phyloP scores from a whole-genome alignment of 106 monocot species.

The Vanilla planifolia region DNA sequence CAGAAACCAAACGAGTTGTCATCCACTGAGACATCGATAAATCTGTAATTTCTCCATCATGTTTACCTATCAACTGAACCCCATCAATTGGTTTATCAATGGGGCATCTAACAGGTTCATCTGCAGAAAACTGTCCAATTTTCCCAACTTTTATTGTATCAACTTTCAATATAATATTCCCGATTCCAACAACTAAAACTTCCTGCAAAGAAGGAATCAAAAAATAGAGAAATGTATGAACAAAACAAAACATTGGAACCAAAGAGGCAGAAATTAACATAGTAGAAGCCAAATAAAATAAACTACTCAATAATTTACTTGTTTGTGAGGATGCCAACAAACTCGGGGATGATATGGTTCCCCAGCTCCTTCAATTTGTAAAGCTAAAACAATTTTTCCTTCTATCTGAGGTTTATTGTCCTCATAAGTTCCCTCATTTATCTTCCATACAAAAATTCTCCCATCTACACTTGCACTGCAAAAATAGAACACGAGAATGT shows the following conservation, averaged over 20 bases:
- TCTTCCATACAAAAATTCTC: slow-evolving; percentile 88
- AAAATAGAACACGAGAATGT: neutral
- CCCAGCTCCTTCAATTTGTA: slow-evolving; percentile 64
- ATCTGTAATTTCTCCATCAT: slow-evolving; percentile 91
- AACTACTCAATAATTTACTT: slow-evolving; percentile 41
- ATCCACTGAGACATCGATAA: slow-evolving; percentile 99
- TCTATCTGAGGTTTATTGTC: slow-evolving; percentile 76
- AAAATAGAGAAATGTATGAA: slow-evolving; percentile 1
- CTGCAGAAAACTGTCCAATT: slow-evolving; percentile 62
- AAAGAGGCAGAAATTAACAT: neutral
- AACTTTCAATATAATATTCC: slow-evolving; percentile 71
- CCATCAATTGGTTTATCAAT: slow-evolving; percentile 77
- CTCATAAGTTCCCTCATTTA: slow-evolving; percentile 85
- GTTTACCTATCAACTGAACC: slow-evolving; percentile 77
- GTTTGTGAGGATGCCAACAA: slow-evolving; percentile 98
- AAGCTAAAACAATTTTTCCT: slow-evolving; percentile 66
- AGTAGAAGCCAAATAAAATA: slow-evolving; percentile 1
- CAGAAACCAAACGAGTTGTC: slow-evolving; percentile 87
- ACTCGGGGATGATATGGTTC: slow-evolving; percentile 81
- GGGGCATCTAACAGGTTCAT: slow-evolving; percentile 71
- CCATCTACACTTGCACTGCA: slow-evolving; percentile 97
- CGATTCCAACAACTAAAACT: slow-evolving; percentile 76
- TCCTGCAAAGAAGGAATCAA: slow-evolving; percentile 41
- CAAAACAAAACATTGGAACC: neutral
- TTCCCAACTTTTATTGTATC: slow-evolving; percentile 87